Evolutionary conservation across 306 rosid genomes (phyloP).

Genomic region (Glycine latifolia): DNA sequence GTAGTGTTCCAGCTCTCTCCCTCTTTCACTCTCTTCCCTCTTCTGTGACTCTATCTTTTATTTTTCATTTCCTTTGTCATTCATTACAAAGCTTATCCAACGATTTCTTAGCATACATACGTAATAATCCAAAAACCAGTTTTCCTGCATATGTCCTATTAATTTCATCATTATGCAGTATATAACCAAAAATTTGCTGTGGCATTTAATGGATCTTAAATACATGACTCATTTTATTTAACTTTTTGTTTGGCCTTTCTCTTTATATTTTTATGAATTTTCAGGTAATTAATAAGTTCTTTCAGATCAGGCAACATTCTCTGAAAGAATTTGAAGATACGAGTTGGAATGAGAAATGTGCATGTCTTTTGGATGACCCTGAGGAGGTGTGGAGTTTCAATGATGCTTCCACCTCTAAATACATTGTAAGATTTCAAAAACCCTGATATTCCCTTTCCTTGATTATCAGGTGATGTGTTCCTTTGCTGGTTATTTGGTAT

Average conservation of each 20-base stretch:
- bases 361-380: slow-evolving; percentile 81
- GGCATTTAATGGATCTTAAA: slow-evolving; percentile 34
- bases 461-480: slow-evolving; percentile 17
- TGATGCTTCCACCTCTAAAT: slow-evolving; percentile 78
- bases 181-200: slow-evolving; percentile 16
- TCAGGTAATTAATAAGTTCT: slow-evolving; percentile 82
- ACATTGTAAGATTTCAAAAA: slow-evolving; percentile 73
- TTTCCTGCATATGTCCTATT: slow-evolving; percentile 27
- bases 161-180: slow-evolving; percentile 28
- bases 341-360: slow-evolving; percentile 81
- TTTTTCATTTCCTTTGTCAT: slow-evolving; percentile 13
- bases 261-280: slow-evolving; percentile 46
- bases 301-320: slow-evolving; percentile 75
- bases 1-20: slow-evolving; percentile 48
- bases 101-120: slow-evolving; percentile 37
- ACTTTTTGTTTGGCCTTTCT: not conserved
- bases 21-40: not conserved
- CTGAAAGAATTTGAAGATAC: slow-evolving; percentile 54
- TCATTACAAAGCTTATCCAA: slow-evolving; percentile 18
- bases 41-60: not conserved
- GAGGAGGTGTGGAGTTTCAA: slow-evolving; percentile 80
- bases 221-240: slow-evolving; percentile 4
- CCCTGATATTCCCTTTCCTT: slow-evolving; percentile 31
- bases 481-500: slow-evolving; percentile 40
- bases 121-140: slow-evolving; percentile 21